Base-by-base conservation (phyloP, 1,284 basidiomycete species). In the Xanthoconium separans region DNA sequence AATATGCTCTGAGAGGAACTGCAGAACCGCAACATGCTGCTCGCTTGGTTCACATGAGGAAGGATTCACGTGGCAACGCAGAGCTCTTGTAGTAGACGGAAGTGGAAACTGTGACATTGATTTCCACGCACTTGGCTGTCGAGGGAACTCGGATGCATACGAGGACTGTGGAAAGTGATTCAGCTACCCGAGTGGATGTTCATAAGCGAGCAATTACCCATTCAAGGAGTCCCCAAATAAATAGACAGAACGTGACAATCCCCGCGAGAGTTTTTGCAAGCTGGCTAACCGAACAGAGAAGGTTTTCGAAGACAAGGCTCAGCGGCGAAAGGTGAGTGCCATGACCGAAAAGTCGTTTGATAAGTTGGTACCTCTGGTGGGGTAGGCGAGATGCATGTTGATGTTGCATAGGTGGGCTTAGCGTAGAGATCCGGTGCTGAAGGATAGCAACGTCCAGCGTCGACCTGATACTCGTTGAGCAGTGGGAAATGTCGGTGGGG, bases 1-100 rank as follows among this genome's bases (percentile, higher is more conserved):
- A 11, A 66, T 61, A 44, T 72, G 67, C 22, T 68, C 66, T 1
- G 54, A 59, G 40, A 69, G 47, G 30, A 72, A 72, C 22, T 58
- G 55, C 24, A 67, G 33, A 33, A 67, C 51, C 11, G 57, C 60
- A 1, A 33, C 47, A 29, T 69, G 58, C 12, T 66, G 58, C 27
- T 58, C 55, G 7, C 40, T 44, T 22, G 58, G 53, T 51, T 57
- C 56, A 15, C 43, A 57, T 16, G 44, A 3, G 2, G 34, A 50
- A 42, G 50, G 45, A 18, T 55, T 45, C 13, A 3, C 15, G 11
- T 54, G 51, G 27, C 43, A 54, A 33, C 43, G 47, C 39, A 53
- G 22, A 27, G 43, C 37, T 48, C 54, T 44, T 22, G 46, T 43
- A 13, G 43, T 30, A n/a, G 42, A 43, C 13, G 61, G 50, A 48